Base-by-base conservation (phyloP, 495 filamentous ascomycete genomes). In the Chaetomidium leptoderma region DNA sequence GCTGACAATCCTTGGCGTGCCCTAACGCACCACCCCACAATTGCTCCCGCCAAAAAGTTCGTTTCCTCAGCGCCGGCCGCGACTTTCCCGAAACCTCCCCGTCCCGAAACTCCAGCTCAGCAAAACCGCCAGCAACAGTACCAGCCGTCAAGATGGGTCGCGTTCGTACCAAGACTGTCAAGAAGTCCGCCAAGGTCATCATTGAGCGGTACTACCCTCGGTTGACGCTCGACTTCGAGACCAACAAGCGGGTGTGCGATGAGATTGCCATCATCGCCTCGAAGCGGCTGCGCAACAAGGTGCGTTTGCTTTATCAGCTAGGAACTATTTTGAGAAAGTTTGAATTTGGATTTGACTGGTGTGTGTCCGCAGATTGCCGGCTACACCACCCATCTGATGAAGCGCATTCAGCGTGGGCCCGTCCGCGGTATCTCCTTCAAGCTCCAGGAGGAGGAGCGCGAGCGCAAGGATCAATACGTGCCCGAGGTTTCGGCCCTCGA, bases 371-470 rank as follows among this genome's bases (percentile, higher is more conserved):
- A 93, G 91, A 97, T 97, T 82, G 93, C 93, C 71, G 93, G 93
- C 68, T 97, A 96, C 83, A 96, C 92, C 66, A 97, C 92, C 59
- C 90, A 92, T 72, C 75, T 91, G 74, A 78, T 98, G 93, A 96
- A 96, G 84, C 93, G 93, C 80, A 98, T 98, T 73, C 92, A 97
- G 81, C 91, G 93, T 75, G 93, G 93, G 45, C 93, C 93, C 62
- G 93, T 98, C 77, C 93, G 93, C 70, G 93, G 93, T 84, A 98
- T 98, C 80, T 97, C 95, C 75, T 98, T 98, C 90, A 98, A 97
- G 86, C 87, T 98, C 53, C 93, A 98, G 83, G 93, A 98, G 81
- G 93, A 97, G 81, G 93, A 97, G 84, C 88, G 93, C 82, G 93
- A 98, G 82, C 86, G 93, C 72, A 98, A 98, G 88, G 93, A 98